phyloP scores from a whole-genome alignment of 164 flowering plant species.

The Euptelea pleiosperma region DNA sequence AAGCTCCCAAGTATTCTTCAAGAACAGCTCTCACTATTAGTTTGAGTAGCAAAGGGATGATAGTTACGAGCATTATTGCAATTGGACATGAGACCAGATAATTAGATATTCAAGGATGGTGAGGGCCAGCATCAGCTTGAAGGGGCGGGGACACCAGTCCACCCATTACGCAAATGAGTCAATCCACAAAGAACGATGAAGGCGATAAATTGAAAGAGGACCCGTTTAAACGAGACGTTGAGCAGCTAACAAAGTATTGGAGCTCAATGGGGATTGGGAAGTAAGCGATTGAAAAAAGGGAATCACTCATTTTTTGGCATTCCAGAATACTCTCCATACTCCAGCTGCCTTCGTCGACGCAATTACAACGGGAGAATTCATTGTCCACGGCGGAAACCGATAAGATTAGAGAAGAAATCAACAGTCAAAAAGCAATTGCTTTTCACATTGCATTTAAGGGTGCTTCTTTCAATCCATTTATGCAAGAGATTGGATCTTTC shows the following conservation, averaged over 20 bases:
- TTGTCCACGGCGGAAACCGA: constrained; percentile 38
- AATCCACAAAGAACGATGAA: constrained; percentile 95
- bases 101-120: constrained; percentile 85
- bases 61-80: constrained; percentile 77
- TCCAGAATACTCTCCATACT: constrained; percentile 63
- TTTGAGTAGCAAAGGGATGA: constrained; percentile 81
- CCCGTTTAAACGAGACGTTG: constrained; percentile 95
- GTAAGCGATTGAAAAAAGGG: constrained; percentile 88
- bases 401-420: constrained; percentile 37
- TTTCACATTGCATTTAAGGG: constrained; percentile 56
- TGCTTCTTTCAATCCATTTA: constrained; percentile 31
- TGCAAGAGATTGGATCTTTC: neutral
- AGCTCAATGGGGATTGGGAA: constrained; percentile 95
- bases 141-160: constrained; percentile 79
- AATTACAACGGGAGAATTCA: constrained; percentile 58
- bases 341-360: constrained; percentile 83
- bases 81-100: constrained; percentile 88
- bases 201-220: constrained; percentile 77
- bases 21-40: constrained; percentile 84
- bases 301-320: constrained; percentile 83
- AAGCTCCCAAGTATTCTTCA: constrained; percentile 89
- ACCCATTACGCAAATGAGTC: constrained; percentile 85
- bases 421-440: constrained; percentile 39
- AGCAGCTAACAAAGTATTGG: constrained; percentile 87
- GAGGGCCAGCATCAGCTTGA: constrained; percentile 74